Percentiles rank a stretch among this genome's conserved stretches.
Evolutionary conservation across 495 filamentous ascomycete genomes (phyloP).

Genomic region (Thermothielavioides terrestris): DNA sequence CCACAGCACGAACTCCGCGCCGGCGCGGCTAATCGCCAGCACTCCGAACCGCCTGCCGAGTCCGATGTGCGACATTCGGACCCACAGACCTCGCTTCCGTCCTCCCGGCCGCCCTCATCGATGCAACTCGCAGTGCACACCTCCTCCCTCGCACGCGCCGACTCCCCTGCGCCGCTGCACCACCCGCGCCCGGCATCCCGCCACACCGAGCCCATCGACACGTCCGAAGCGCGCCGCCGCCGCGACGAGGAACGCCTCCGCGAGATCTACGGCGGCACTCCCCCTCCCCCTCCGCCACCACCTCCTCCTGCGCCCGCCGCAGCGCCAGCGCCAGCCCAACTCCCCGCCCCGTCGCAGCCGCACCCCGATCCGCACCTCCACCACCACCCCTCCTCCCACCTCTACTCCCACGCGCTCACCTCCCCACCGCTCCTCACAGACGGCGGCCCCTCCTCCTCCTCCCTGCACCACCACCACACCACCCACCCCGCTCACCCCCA

Average conservation of each 20-base stretch:
- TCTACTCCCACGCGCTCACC: background rate
- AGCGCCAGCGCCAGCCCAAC: background rate
- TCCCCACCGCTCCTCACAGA: background rate
- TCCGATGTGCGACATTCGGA: background rate
- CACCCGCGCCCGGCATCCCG: conserved; percentile 3
- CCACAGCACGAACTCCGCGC: background rate
- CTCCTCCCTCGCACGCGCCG: conserved; percentile 4
- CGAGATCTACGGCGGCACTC: conserved; percentile 45
- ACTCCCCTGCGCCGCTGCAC: conserved; percentile 2
- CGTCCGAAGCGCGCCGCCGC: conserved; percentile 23
- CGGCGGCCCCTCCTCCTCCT: too few relatives aligned
- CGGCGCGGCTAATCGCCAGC: too few relatives aligned
- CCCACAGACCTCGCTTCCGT: conserved; percentile 1
- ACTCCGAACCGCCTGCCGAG: too few relatives aligned
- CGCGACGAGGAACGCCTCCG: conserved; percentile 43
- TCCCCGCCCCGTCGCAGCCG: background rate
- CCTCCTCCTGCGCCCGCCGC: too few relatives aligned
- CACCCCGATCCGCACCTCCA: background rate
- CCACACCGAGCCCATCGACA: conserved; percentile 18
- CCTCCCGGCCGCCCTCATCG: conserved; percentile 7
- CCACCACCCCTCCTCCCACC: background rate
- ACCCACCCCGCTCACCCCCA: too few relatives aligned
- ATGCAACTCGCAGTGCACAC: conserved; percentile 11
- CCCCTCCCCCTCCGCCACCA: conserved; percentile 13
- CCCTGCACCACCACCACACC: conserved; percentile 5